Conservation (phyloP, 108 stramenopile genomes). For the Pseudonitzschia multiseries region DNA sequence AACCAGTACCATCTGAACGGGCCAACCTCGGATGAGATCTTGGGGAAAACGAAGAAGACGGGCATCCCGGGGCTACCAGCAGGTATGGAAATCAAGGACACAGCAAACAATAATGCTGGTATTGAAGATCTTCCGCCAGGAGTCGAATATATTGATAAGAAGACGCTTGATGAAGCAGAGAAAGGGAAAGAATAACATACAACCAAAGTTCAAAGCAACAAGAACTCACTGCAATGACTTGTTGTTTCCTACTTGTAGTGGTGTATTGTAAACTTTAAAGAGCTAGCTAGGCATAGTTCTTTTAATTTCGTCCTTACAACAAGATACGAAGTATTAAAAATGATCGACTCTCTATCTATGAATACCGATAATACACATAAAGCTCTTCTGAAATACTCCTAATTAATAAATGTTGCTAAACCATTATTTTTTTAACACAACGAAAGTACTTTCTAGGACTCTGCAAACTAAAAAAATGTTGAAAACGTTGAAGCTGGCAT, state of each 20-base stretch:
- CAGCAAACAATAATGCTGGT: neutral
- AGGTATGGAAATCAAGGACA: slow-evolving; percentile 77
- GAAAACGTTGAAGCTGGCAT: too few relatives aligned
- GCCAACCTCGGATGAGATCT: slow-evolving; percentile 57
- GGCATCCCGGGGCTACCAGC: slow-evolving; percentile 25
- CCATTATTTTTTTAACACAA: too few relatives aligned
- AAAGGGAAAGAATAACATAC: neutral
- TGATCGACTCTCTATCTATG: too few relatives aligned
- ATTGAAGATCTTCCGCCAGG: slow-evolving; percentile 53
- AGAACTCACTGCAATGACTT: neutral
- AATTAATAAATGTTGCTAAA: too few relatives aligned
- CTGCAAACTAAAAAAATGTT: too few relatives aligned
- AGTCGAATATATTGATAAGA: slow-evolving; percentile 73
- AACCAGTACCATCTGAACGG: slow-evolving; percentile 63
- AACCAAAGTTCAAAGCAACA: neutral
- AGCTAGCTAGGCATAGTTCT: too few relatives aligned
- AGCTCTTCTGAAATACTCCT: too few relatives aligned
- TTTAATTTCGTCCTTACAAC: too few relatives aligned
- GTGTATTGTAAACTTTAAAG: neutral
- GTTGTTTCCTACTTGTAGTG: neutral
- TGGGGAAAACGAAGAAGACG: slow-evolving; percentile 28
- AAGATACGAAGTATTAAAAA: too few relatives aligned
- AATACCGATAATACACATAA: too few relatives aligned
- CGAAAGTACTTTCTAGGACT: too few relatives aligned
- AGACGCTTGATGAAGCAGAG: slow-evolving; percentile 49